Evolutionary conservation across 805 yeast species (phyloP).

Genomic region (Candida tallmaniae): DNA sequence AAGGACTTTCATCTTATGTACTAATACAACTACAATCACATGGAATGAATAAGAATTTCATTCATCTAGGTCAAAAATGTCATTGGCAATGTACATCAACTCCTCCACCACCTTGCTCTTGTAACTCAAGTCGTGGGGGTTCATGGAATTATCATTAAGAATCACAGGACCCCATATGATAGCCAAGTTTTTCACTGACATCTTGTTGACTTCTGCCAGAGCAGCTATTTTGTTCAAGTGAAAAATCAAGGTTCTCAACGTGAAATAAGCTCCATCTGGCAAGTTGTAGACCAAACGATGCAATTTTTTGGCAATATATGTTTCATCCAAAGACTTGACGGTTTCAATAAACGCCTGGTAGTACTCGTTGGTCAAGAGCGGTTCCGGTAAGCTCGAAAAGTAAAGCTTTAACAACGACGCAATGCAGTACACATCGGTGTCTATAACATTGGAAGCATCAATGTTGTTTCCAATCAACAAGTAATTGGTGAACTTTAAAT

Average conservation of each 20-base stretch:
- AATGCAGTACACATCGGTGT: constrained; percentile 82
- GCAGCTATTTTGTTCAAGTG: constrained; percentile 75
- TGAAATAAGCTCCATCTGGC: constrained; percentile 94
- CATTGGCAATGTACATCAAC: constrained; percentile 75
- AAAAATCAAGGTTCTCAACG: constrained; percentile 77
- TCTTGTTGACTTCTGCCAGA: constrained; percentile 62
- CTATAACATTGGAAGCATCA: constrained; percentile 46
- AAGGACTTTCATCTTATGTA: constrained; percentile 15
- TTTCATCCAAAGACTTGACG: constrained; percentile 46
- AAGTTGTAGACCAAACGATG: constrained; percentile 85
- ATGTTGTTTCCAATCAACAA: constrained; percentile 38
- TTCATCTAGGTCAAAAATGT: constrained; percentile 52
- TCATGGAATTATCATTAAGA: constrained; percentile 60
- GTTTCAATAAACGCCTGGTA: constrained; percentile 63
- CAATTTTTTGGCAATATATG: constrained; percentile 60
- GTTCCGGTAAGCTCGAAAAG: constrained; percentile 83
- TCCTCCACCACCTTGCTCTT: constrained; percentile 82
- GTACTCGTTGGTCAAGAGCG: constrained; percentile 65
- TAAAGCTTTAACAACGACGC: constrained; percentile 82
- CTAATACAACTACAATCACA: constrained; percentile 4
- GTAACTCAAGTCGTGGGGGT: constrained; percentile 67
- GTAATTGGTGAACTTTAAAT: constrained; percentile 66
- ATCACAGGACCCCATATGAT: constrained; percentile 95
- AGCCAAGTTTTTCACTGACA: constrained; percentile 77
- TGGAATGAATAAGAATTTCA: no score